Conservation (phyloP, 345 rosid genomes). For the Cochlearia excelsa region DNA sequence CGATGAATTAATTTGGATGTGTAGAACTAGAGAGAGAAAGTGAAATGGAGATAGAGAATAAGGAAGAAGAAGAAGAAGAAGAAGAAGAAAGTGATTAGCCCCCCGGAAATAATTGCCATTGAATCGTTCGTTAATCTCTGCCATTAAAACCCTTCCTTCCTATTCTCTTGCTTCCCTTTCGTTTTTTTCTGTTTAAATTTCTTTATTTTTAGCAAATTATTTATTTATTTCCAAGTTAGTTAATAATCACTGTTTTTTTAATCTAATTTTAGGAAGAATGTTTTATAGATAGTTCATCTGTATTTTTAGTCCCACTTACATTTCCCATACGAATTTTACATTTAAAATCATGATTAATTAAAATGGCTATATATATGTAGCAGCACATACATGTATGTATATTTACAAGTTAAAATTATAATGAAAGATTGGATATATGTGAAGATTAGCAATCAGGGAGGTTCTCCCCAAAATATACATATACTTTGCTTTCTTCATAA, state of each 20-base stretch:
- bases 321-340: no score
- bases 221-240: no score
- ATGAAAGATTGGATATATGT: constrained; percentile 20
- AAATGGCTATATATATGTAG: no score
- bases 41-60: not conserved
- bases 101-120: constrained; percentile 33
- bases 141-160: constrained; percentile 22
- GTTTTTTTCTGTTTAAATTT: not conserved
- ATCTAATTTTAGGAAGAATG: no score
- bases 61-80: not conserved
- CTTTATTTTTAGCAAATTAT: no score
- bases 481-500: constrained; percentile 33
- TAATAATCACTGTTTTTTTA: no score
- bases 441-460: constrained; percentile 22
- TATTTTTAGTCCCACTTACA: no score
- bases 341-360: no score
- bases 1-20: constrained; percentile 21
- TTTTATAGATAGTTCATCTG: no score
- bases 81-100: constrained; percentile 11
- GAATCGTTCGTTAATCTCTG: constrained; percentile 34
- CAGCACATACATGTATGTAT: no score
- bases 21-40: constrained; percentile 30
- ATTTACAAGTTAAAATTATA: no score
- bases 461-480: constrained; percentile 18
- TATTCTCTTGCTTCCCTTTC: constrained; percentile 18